Conservation (phyloP, 345 rosid genomes). For the Bruguiera parviflora region DNA sequence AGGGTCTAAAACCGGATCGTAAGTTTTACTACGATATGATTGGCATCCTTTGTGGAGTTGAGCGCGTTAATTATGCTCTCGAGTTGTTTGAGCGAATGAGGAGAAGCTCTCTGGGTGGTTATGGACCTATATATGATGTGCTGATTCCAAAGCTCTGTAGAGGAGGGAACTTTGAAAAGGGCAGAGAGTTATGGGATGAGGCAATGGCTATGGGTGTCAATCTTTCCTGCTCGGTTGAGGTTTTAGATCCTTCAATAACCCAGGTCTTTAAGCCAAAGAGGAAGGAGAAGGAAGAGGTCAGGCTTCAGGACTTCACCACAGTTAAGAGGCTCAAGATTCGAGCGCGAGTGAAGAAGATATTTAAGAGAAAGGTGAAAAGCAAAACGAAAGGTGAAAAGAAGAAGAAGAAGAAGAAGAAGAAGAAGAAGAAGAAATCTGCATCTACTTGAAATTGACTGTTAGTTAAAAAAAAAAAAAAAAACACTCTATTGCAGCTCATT, state of each 20-base stretch:
- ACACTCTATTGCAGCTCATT: no score
- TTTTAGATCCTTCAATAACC: constrained; percentile 56
- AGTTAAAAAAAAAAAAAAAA: no score
- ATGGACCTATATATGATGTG: constrained; percentile 67
- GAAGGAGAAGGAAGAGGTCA: constrained; percentile 43
- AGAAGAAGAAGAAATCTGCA: constrained; percentile 13
- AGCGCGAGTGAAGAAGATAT: constrained; percentile 21
- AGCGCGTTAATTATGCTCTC: constrained; percentile 63
- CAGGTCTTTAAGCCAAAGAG: constrained; percentile 55
- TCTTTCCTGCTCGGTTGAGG: constrained; percentile 41
- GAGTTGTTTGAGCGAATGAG: constrained; percentile 73
- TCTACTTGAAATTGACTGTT: no score
- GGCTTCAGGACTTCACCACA: constrained; percentile 27
- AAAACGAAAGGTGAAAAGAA: constrained; percentile 4
- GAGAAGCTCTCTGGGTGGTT: constrained; percentile 49
- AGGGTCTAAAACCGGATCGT: constrained; percentile 50
- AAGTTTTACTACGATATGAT: constrained; percentile 69
- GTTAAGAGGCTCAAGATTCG: constrained; percentile 21
- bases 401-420: constrained; percentile 15
- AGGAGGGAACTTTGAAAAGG: constrained; percentile 72
- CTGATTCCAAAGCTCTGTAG: constrained; percentile 74
- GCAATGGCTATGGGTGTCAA: constrained; percentile 43
- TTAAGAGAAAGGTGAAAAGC: constrained; percentile 15
- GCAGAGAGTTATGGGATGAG: constrained; percentile 73
- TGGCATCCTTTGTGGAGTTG: constrained; percentile 78